phyloP scores from a whole-genome alignment of 1,284 basidiomycete species.

The Boletus sp. region DNA sequence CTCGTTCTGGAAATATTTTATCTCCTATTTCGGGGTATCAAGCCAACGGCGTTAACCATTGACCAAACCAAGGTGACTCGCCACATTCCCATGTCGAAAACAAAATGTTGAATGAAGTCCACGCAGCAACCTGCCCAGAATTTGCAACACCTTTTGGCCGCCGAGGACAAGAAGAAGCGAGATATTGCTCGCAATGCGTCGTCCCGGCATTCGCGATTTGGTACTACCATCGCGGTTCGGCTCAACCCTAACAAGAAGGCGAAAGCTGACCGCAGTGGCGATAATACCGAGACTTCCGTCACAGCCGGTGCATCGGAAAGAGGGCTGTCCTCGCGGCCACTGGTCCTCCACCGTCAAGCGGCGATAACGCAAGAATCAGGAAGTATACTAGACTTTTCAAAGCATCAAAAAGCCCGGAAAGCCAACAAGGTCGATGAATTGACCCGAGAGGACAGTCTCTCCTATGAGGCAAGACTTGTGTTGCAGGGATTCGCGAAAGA shows the following conservation, averaged over 20 bases:
- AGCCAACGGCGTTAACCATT: slow-evolving; percentile 55
- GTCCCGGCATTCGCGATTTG: slow-evolving; percentile 91
- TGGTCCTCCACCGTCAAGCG: slow-evolving; percentile 80
- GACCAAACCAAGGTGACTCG: slow-evolving; percentile 64
- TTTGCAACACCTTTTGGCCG: slow-evolving; percentile 66
- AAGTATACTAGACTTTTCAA: slow-evolving; percentile 73
- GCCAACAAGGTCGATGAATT: slow-evolving; percentile 71
- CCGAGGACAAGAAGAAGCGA: slow-evolving; percentile 62
- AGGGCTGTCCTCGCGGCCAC: slow-evolving; percentile 40
- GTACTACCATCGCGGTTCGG: slow-evolving; percentile 82
- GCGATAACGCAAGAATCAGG: slow-evolving; percentile 75
- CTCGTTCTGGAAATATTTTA: slow-evolving; percentile 88
- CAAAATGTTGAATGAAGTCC: slow-evolving; percentile 11
- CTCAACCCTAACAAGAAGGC: slow-evolving; percentile 53
- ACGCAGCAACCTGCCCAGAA: slow-evolving; percentile 62
- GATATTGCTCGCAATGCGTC: slow-evolving; percentile 56
- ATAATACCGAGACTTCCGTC: slow-evolving; percentile 33
- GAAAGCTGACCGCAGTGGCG: slow-evolving; percentile 25
- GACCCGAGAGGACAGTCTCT: slow-evolving; percentile 66
- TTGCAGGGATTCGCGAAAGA: slow-evolving; percentile 66
- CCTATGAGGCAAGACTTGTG: slow-evolving; percentile 62
- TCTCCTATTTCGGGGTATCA: slow-evolving; percentile 77
- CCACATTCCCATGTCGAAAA: slow-evolving; percentile 7
- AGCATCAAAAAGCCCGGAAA: slow-evolving; percentile 62
- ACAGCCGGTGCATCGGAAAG: slow-evolving; percentile 25